Conservation (phyloP, 805 yeast species). For the Candida arabinofermentans region DNA sequence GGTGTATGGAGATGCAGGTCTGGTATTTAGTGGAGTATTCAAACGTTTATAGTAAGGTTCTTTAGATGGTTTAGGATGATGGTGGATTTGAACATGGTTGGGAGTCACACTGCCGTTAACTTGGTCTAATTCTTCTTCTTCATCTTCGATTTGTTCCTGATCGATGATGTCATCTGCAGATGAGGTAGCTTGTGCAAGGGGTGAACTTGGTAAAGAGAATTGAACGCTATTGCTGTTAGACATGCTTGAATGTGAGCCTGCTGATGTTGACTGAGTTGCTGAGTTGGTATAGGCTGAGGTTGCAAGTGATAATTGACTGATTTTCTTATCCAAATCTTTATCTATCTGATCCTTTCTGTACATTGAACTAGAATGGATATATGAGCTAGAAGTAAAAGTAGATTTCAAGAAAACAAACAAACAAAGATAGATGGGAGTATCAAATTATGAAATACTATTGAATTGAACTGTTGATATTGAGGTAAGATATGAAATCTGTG, state of each 20-base stretch:
- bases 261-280: not conserved
- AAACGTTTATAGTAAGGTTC: conserved; percentile 34
- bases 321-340: conserved; percentile 16
- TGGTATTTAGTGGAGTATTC: conserved; percentile 62
- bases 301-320: conserved; percentile 9
- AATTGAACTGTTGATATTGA: no score
- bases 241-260: not conserved
- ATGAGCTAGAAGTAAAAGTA: not conserved
- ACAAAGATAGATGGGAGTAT: no score
- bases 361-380: conserved; percentile 5
- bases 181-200: conserved; percentile 21
- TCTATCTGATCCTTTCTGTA: conserved; percentile 22
- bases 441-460: no score
- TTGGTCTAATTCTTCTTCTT: conserved; percentile 1
- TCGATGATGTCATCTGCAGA: conserved; percentile 2
- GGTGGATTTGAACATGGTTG: conserved; percentile 8
- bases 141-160: conserved; percentile 4
- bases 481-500: no score
- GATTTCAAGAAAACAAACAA: no score
- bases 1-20: conserved; percentile 82
- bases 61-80: conserved; percentile 28
- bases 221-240: conserved; percentile 1
- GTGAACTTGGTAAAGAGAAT: conserved; percentile 16
- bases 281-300: conserved; percentile 2
- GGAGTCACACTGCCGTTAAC: no score